A percentile compares a stretch with the other conserved stretches of the same genome.
Evolutionary conservation across 169 alveolate species (phyloP).

Genomic region (Plasmodium ovale): DNA sequence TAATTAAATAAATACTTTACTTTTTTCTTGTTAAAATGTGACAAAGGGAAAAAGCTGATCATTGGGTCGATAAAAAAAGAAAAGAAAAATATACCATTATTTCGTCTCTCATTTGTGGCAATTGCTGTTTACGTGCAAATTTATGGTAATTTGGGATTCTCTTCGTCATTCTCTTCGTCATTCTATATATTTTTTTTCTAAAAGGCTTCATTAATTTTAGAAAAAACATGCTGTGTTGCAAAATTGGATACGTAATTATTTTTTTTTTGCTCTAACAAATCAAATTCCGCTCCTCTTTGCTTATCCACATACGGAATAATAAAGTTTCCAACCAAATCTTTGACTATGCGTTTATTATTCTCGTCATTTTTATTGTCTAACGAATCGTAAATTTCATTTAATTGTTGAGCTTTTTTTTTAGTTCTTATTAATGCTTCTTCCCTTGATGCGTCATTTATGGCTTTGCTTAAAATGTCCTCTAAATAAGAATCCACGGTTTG

Average conservation of each 20-base stretch:
- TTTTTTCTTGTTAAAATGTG: not conserved
- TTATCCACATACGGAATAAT: slow-evolving; percentile 76
- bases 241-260: slow-evolving; percentile 56
- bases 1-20: not conserved
- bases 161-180: too few relatives aligned
- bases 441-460: slow-evolving; percentile 66
- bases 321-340: slow-evolving; percentile 74
- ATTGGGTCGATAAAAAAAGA: not conserved
- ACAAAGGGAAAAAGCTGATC: not conserved
- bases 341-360: slow-evolving; percentile 51
- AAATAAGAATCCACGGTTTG: slow-evolving; percentile 75
- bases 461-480: slow-evolving; percentile 66
- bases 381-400: slow-evolving; percentile 68
- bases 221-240: slow-evolving; percentile 71
- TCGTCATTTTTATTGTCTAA: slow-evolving; percentile 57
- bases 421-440: slow-evolving; percentile 74
- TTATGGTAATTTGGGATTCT: too few relatives aligned
- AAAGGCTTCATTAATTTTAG: slow-evolving; percentile 67
- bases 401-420: slow-evolving; percentile 73
- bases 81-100: too few relatives aligned
- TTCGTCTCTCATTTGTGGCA: too few relatives aligned
- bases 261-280: slow-evolving; percentile 60
- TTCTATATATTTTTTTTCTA: slow-evolving; percentile 8
- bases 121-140: too few relatives aligned
- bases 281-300: slow-evolving; percentile 69